These are phyloP conservation scores for Pilasporangium apinafurcum DNA, from an alignment of 352 stramenopile species.

Conservation along the genomic window DNA sequence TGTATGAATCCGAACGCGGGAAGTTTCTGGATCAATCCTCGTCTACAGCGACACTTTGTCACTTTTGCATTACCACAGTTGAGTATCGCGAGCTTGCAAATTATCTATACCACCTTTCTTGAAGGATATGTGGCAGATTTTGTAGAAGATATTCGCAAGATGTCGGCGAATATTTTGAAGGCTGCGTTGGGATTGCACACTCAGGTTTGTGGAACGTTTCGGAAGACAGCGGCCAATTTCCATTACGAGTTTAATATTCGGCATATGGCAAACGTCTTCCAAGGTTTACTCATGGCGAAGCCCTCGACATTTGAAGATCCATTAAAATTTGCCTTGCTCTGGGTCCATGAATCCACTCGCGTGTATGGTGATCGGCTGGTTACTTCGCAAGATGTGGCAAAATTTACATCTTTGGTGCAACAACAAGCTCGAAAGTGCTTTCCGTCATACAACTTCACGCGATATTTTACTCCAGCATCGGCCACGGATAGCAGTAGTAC, in stretches of 20 bases:
- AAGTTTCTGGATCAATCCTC: slow-evolving; percentile 90
- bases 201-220: slow-evolving; percentile 72
- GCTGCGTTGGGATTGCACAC: slow-evolving; percentile 87
- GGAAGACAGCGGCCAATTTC: slow-evolving; percentile 94
- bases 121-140: slow-evolving; percentile 93
- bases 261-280: slow-evolving; percentile 93
- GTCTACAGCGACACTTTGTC: slow-evolving; percentile 94
- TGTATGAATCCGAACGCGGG: slow-evolving; percentile 95
- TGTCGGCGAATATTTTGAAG: slow-evolving; percentile 80
- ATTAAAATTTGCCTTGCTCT: slow-evolving; percentile 90
- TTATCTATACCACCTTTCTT: slow-evolving; percentile 95
- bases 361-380: slow-evolving; percentile 95
- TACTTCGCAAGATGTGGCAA: slow-evolving; percentile 59
- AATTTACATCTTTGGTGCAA: slow-evolving; percentile 87
- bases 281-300: slow-evolving; percentile 89
- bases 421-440: slow-evolving; percentile 93
- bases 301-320: slow-evolving; percentile 82
- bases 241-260: slow-evolving; percentile 98
- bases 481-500: neutral
- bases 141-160: slow-evolving; percentile 88
- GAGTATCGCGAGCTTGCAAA: slow-evolving; percentile 80
- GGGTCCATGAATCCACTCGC: slow-evolving; percentile 94
- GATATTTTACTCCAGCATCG: slow-evolving; percentile 76
- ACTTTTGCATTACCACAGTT: slow-evolving; percentile 91
- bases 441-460: slow-evolving; percentile 83